A percentile compares a stretch with the other conserved stretches of the same genome.
Conservation (phyloP, 345 rosid genomes). For the Heritiera littoralis region DNA sequence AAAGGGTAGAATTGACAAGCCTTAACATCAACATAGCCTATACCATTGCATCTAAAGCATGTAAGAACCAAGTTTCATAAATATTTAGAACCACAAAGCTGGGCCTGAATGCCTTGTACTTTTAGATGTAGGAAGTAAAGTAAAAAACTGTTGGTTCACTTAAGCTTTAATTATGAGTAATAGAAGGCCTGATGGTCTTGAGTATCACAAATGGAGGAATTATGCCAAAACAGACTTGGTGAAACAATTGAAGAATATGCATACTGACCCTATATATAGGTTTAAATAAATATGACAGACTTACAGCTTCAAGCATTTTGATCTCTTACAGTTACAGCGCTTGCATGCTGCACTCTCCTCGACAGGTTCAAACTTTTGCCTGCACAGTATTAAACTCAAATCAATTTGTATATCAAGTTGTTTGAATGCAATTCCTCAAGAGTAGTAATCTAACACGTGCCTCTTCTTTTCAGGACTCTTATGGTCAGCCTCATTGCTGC, state of each 20-base stretch:
- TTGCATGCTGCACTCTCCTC: constrained; percentile 62
- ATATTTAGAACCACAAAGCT: background rate
- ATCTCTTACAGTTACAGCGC: constrained; percentile 85
- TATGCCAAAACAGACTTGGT: background rate
- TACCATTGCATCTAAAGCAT: background rate
- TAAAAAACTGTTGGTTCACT: background rate
- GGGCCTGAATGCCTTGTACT: background rate
- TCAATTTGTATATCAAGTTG: background rate
- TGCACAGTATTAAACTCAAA: constrained; percentile 31
- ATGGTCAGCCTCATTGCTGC: constrained; percentile 30
- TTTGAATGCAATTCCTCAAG: background rate
- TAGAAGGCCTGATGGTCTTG: background rate
- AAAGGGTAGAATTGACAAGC: background rate
- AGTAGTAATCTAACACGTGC: constrained; percentile 26
- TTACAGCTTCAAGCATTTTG: constrained; percentile 97
- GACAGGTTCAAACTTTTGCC: constrained; percentile 37
- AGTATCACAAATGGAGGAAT: background rate
- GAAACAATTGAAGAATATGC: background rate
- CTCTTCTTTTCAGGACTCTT: constrained; percentile 43
- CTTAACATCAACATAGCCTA: background rate
- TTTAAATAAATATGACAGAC: constrained; percentile 30
- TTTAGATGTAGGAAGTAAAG: background rate
- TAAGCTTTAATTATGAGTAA: background rate
- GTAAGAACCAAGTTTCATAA: background rate
- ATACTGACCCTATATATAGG: background rate